Conservation (phyloP, 2,329 filamentous ascomycete species). For the Trichoderma aggressivum region DNA sequence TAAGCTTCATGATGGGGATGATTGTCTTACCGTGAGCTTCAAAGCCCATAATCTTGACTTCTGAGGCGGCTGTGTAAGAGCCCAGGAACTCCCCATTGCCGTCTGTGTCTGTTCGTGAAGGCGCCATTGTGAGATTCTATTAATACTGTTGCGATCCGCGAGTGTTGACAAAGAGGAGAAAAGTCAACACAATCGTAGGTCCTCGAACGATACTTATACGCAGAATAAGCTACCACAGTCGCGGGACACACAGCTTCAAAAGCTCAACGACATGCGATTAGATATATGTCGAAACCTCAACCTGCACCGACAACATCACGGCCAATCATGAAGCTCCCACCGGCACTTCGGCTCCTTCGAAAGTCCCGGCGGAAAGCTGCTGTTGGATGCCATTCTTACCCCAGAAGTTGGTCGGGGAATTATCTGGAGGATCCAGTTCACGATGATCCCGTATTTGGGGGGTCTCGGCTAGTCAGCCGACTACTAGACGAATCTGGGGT, state of each 20-base stretch:
- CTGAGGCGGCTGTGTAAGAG: constrained; percentile 25
- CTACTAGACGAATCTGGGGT: not conserved
- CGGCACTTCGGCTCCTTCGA: constrained; percentile 12
- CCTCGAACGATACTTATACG: not conserved
- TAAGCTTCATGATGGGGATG: not conserved
- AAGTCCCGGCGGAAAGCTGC: not conserved
- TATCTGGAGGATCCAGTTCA: not conserved
- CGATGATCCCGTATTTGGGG: not conserved
- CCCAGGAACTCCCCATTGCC: not conserved
- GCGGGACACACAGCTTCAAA: not conserved
- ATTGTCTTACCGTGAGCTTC: constrained; percentile 60
- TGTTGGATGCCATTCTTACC: not conserved
- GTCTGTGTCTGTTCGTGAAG: constrained; percentile 6
- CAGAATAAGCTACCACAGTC: not conserved
- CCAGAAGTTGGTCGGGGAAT: not conserved
- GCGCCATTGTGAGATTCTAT: constrained; percentile 6
- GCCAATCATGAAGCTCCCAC: not conserved
- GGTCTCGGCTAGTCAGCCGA: not conserved
- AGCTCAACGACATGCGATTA: not conserved
- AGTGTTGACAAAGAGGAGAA: no score
- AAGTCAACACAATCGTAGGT: not conserved
- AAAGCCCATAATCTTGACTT: constrained; percentile 70
- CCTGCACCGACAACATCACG: not conserved
- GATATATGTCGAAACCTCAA: not conserved
- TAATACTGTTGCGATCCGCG: not conserved